Evolutionary conservation across 225 moss, liverwort and hornwort species (phyloP), one percentile per base, ranked within the genome.

Genomic region (Ulota crispa): DNA sequence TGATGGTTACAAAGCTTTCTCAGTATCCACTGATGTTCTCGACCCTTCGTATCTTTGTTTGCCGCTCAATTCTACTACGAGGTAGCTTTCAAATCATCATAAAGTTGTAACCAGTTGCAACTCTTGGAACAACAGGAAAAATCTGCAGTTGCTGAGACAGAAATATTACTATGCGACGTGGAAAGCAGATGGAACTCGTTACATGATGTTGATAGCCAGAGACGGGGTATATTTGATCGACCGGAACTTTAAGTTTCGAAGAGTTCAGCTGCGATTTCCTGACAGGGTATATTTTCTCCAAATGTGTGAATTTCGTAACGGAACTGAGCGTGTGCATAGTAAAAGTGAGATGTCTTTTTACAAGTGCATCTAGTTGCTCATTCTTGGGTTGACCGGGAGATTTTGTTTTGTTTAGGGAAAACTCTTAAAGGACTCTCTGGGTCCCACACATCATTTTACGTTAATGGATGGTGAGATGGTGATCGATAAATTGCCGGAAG

Each of bases 381-480:
- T 84, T 80, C 8, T 66, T 37, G 55, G 64, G 26, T 69, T 88
- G 68, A 85, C 68, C 42, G 43, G 54, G 76, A 68, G 73, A 56
- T 62, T 15, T 39, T 47, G 9, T 21, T 56, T 70, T 65, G 60
- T 84, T 60, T 75, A 89, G 89, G 84, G 89, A 42, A 77, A 67
- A 77, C 18, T 75, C 30, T 64, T 80, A 41, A 93, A 62, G 82
- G 96, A 92, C 20, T 30, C 78, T 39, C 32, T 80, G 31, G 80
- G 82, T 80, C 89, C 78, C 65, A 82, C 88, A 72, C 97, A 98
- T 85, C 94, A 95, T 80, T 86, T 93, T 61, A 98, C 98, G 54
- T 86, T 98, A 79, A 83, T 98, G 91, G 98, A 98, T 89, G 98
- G 98, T 69, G 98, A 98, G 90, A 98, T 98, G 98, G 93, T 98